Evolutionary conservation across 2,329 filamentous ascomycete species (phyloP), one percentile per base, ranked within the genome.

Genomic region (Scytalidium sp.): DNA sequence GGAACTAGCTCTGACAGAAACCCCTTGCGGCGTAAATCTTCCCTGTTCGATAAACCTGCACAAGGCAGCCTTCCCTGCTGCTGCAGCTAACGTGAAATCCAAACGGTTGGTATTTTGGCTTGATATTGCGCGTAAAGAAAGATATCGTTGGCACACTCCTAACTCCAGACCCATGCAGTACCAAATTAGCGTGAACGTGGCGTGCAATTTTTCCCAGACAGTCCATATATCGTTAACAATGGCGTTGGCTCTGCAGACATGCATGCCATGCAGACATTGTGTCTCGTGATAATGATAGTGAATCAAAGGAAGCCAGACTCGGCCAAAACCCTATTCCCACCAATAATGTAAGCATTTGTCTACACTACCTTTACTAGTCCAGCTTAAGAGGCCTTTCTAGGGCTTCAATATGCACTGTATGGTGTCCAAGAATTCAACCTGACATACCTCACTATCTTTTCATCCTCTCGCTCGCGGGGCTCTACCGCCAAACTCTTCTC

Each of bases 401-500:
- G 19, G n/a, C 21, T 45, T n/a, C 15, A 32, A 42, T 22, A 55
- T 41, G 44, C 50, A 52, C 53, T 54, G 49, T 57, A 56, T n/a
- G 50, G 48, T 42, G 51, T 49, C 25, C 52, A 42, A 22, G 51
- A 23, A 23, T 52, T 47, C 51, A 58, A 45, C 56, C 51, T 55
- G 49, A 65, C 63, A 57, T 65, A 66, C 92, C 94, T 95, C 67
- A 96, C 93, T 78, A 99, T 97, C 80, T 97, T 97, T 75, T 99
- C 94, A 67, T 99, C 94, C 75, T 99, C 94, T 63, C 94, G 83
- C 75, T 99, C 94, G 63, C 94, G 83, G 55, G 94, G 94, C 69
- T 99, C 94, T 53, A 99, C 85, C 64, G 86, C 80, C 72, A 99
- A 76, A 73, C 91, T 96, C 78, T 92, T 92, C 70, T 97, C 92